Evolutionary conservation across 2,329 filamentous ascomycete species (phyloP).

Genomic region (Colletotrichum costaricense): DNA sequence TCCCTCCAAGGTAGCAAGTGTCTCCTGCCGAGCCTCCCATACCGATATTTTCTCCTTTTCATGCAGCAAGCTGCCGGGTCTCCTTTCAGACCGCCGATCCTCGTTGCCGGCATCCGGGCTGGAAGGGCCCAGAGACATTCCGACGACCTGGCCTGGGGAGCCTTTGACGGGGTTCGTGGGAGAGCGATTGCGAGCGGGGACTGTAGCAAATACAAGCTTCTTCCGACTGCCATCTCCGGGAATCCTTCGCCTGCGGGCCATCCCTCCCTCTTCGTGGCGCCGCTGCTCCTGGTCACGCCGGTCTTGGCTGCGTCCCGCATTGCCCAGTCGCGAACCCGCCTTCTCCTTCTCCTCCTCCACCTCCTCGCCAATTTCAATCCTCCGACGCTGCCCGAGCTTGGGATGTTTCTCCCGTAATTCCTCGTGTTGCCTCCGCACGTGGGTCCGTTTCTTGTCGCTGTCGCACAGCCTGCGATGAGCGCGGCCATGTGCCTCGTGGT

Average conservation of each 20-base stretch:
- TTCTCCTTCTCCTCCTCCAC: background rate
- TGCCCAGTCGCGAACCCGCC: background rate
- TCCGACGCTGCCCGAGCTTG: background rate
- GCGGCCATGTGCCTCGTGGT: background rate
- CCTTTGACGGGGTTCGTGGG: background rate
- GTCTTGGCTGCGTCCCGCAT: constrained; percentile 2
- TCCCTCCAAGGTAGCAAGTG: background rate
- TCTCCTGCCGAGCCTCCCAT: background rate
- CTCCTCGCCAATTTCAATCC: background rate
- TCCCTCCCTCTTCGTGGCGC: background rate
- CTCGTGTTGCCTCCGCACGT: constrained; percentile 9
- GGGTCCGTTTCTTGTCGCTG: background rate
- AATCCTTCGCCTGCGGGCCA: background rate
- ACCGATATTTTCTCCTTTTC: background rate
- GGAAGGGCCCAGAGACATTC: background rate
- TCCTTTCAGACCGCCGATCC: background rate
- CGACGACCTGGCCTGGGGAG: background rate
- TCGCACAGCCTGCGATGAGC: background rate
- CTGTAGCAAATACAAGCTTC: background rate
- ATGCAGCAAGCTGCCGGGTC: background rate
- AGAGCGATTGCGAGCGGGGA: background rate
- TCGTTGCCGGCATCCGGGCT: constrained; percentile 1
- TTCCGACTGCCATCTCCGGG: background rate
- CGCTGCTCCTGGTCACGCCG: constrained; percentile 19
- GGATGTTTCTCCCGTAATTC: background rate